Evolutionary conservation across 208 protist genomes (phyloP).

Genomic region (Acanthamoeba royreba): DNA sequence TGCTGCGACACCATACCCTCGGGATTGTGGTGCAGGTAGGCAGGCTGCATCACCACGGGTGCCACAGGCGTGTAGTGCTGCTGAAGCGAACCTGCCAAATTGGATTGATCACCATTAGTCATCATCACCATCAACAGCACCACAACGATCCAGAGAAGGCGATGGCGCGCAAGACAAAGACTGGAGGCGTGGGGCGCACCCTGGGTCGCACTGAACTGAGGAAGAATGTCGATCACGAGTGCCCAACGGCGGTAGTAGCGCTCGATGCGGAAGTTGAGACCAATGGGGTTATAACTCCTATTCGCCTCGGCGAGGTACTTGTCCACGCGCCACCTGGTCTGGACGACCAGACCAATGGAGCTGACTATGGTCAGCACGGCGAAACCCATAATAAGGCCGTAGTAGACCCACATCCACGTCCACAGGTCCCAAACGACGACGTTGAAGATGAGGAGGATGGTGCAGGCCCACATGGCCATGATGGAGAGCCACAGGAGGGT

Average conservation of each 20-base stretch:
- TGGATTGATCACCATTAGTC: no score
- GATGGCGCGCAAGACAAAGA: no score
- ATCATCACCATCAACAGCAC: no score
- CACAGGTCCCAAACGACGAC: background rate
- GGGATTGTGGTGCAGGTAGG: no score
- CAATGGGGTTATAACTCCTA: background rate
- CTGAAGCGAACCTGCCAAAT: no score
- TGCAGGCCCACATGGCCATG: background rate
- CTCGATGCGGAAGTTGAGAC: background rate
- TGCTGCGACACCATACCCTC: no score
- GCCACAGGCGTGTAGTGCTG: no score
- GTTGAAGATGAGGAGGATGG: background rate
- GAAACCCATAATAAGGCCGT: background rate
- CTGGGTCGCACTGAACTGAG: background rate
- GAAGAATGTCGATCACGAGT: background rate
- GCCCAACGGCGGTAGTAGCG: background rate
- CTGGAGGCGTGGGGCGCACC: no score
- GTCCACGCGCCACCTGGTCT: background rate
- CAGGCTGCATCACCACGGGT: no score
- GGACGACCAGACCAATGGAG: background rate
- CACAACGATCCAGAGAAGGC: no score
- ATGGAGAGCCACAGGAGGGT: background rate
- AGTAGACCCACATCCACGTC: background rate
- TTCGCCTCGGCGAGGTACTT: background rate
- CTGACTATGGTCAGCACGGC: background rate